Evolutionary conservation across 768 basidiomycete genomes (phyloP), one percentile per base, ranked within the genome.

Genomic region (Floccularia luteovirens): DNA sequence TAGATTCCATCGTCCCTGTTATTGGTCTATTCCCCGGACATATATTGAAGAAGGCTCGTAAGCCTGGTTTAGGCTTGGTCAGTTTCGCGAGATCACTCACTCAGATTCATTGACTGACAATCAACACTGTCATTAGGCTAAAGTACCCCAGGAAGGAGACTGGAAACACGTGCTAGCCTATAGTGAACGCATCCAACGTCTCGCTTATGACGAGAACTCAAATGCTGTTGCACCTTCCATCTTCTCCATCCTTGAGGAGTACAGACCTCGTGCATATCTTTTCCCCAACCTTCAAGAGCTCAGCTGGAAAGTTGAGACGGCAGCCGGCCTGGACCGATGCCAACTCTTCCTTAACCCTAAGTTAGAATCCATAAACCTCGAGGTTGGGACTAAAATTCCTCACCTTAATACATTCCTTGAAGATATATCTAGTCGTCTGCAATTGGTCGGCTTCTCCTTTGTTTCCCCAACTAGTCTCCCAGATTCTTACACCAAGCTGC

Each of bases 61-160:
- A 73, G 53, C 86, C 86, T 36, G 84, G 83, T 36, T 61, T 86
- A 45, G 86, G 86, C 55, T 66, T 89, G 66, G 86, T 88, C 53
- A 54, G 85, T 57, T n/a, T 17, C 65, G 24, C 4, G 24, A 36
- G 22, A 33, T 38, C 24, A 24, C 39, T 27, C 16, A 24, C 31
- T 16, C 4, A 16, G 20, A 35, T 28, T 14, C 25, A 10, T 24
- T 31, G 11, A 14, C 20, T 23, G 36, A 24, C 11, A 31, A 38
- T 10, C 46, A 25, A 16, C n/a, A 41, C 33, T 14, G 35, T 38
- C 24, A 43, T 17, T 46, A 83, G 82, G 69, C 69, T 34, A 77
- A 72, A 52, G 56, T 64, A 36, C 84, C 84, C n/a, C 68, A 66
- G 52, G 67, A 71, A 38, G 72, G 76, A 35, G 84, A 89, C 57